Evolutionary conservation across 208 protist species (phyloP).

Genomic region (Trypanosoma avium): DNA sequence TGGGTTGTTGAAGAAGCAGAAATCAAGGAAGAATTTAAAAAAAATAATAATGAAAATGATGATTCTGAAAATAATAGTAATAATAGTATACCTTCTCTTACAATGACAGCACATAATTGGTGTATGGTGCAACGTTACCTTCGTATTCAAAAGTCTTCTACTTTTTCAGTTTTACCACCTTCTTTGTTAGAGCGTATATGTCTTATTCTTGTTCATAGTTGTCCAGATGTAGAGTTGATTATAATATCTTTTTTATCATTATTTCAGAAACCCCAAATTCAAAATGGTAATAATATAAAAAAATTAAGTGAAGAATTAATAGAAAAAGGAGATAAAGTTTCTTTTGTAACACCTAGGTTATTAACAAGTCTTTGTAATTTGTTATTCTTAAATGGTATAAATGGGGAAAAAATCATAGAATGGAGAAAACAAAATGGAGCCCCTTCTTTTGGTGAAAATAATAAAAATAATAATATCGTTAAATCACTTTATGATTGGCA

Average conservation of each 20-base stretch:
- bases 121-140: constrained; percentile 3
- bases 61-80: background rate
- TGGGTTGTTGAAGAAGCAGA: constrained; percentile 24
- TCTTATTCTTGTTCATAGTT: constrained; percentile 32
- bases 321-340: background rate
- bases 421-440: constrained; percentile 24
- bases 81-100: constrained; percentile 11
- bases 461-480: constrained; percentile 1
- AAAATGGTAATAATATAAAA: background rate
- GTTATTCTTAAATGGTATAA: constrained; percentile 27
- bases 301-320: background rate
- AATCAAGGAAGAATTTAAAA: background rate
- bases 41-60: background rate
- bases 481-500: constrained; percentile 21
- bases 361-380: constrained; percentile 23
- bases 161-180: constrained; percentile 7
- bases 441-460: background rate
- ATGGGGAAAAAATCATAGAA: background rate
- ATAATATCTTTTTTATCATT: constrained; percentile 15
- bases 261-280: background rate
- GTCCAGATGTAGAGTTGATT: constrained; percentile 29
- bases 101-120: constrained; percentile 21
- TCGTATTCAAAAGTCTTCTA: background rate
- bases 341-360: constrained; percentile 24
- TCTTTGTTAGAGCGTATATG: constrained; percentile 26